These are phyloP conservation scores for Amoeboradix gromovi DNA, from an alignment of 371 early-diverging fungal genomes.

Conservation along the genomic window DNA sequence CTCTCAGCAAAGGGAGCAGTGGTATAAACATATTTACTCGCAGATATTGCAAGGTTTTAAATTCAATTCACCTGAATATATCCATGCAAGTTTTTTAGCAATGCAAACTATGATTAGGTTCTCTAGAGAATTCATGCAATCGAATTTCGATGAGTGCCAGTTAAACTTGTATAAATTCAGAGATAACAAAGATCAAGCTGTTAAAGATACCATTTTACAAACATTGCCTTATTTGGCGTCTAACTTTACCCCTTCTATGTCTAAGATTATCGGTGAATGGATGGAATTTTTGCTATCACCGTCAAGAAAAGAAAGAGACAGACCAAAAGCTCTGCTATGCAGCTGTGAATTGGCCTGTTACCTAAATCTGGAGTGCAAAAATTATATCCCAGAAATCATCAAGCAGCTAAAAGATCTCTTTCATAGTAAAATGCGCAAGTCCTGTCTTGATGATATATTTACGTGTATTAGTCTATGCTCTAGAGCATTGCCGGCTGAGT, in stretches of 20 bases:
- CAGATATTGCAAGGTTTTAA: slow-evolving; percentile 49
- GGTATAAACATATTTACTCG: slow-evolving; percentile 53
- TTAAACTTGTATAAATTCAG: slow-evolving; percentile 42
- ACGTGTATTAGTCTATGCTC: slow-evolving; percentile 63
- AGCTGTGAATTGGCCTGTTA: background rate
- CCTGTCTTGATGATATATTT: slow-evolving; percentile 25
- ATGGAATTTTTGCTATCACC: background rate
- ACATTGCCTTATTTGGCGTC: slow-evolving; percentile 50
- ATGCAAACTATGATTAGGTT: slow-evolving; percentile 45
- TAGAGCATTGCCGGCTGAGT: slow-evolving; percentile 52
- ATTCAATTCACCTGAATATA: slow-evolving; percentile 36
- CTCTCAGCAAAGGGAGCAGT: slow-evolving; percentile 25
- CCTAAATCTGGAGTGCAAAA: background rate
- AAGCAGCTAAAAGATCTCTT: background rate
- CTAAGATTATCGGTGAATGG: background rate
- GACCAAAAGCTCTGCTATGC: background rate
- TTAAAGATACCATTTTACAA: slow-evolving; percentile 49
- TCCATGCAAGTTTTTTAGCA: slow-evolving; percentile 60
- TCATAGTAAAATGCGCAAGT: background rate
- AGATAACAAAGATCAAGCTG: slow-evolving; percentile 46
- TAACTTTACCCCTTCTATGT: background rate
- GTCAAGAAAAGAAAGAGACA: background rate
- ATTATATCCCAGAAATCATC: background rate
- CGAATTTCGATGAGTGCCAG: slow-evolving; percentile 39
- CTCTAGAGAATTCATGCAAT: slow-evolving; percentile 61